Evolutionary conservation across 2,329 filamentous ascomycete species (phyloP).

Genomic region (Fusarium sp.): DNA sequence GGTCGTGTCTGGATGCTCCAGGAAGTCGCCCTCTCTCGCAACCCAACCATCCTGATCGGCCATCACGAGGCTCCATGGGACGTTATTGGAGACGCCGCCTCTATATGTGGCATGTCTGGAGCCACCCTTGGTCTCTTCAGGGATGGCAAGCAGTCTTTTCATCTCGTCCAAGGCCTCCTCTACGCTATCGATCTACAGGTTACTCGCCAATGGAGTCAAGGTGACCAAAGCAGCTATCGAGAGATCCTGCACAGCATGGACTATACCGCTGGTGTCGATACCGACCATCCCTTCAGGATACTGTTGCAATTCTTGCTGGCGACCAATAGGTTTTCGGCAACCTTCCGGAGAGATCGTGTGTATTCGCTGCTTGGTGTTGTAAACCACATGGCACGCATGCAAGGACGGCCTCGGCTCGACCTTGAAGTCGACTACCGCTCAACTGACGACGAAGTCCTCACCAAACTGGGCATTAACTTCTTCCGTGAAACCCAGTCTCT

Average conservation of each 20-base stretch:
- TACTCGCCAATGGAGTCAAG: conserved; percentile 38
- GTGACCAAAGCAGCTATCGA: conserved; percentile 23
- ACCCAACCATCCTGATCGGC: conserved; percentile 43
- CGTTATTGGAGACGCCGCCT: conserved; percentile 32
- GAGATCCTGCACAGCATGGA: conserved; percentile 19
- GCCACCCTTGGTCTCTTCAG: conserved; percentile 25
- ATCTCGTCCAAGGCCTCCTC: conserved; percentile 29
- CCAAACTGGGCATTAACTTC: conserved; percentile 26
- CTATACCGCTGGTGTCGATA: conserved; percentile 34
- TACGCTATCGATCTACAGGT: conserved; percentile 39
- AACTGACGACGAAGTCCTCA: conserved; percentile 34
- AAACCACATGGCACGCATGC: conserved; percentile 34
- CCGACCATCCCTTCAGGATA: conserved; percentile 11
- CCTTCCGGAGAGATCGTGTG: conserved; percentile 40
- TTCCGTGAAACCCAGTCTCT: conserved; percentile 37
- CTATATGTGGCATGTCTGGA: conserved; percentile 30
- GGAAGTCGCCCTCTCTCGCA: conserved; percentile 44
- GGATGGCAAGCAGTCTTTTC: background rate
- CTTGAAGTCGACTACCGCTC: conserved; percentile 40
- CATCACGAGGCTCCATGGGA: conserved; percentile 35
- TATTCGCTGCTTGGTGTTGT: conserved; percentile 47
- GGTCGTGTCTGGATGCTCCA: conserved; percentile 50
- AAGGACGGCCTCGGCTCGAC: conserved; percentile 24
- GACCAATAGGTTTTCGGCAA: conserved; percentile 42
- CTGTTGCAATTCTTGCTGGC: conserved; percentile 34